Evolutionary conservation across 805 yeast genomes (phyloP), one percentile per base, ranked within the genome.

Genomic region (Wickerhamiella cacticola): DNA sequence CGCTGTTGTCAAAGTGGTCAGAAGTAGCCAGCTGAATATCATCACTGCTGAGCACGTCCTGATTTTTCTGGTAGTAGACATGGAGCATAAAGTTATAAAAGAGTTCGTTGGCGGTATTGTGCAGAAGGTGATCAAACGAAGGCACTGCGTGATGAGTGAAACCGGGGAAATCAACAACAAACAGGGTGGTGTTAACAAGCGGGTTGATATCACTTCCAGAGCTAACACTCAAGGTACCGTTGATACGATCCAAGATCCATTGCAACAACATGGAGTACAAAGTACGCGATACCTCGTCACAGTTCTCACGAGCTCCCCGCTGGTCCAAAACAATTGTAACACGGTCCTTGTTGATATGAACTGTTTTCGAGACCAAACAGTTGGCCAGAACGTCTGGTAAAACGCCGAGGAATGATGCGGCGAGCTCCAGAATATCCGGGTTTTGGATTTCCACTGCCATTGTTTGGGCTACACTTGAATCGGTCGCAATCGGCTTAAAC

Each of bases 1-100:
- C 71, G 23, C 75, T 64, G 58, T 75, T 76, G 59, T 78, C 79
- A 50, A 72, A 69, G 62, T 73, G 76, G 60, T 74, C 79, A 41
- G 71, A 71, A 21, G 68, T 68, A n/a, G 77, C 77, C 24, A 76
- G 66, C 33, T 67, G 68, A 52, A 71, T 62, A 15, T 65, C 72
- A 49, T 68, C 71, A 38, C 64, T 50, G 33, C 63, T 68, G 38
- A 68, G 61, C 39, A 61, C 54, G 24, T 68, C 67, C 23, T 62
- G 56, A 22, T 68, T 64, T 26, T 60, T 55, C n/a, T 64, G 66
- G 54, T 63, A 68, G 51, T 63, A 68, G 7, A 61, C 60, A 36
- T 56, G 57, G 43, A 65, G 60, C 52, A 68, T 51, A 53, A 60
- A 68, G 51, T 66, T 63, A 54, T 66, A 66, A 23, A 68, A 55